A percentile compares a stretch with the other conserved stretches of the same genome.
Evolutionary conservation across 306 rosid species (phyloP).

Genomic region (Inga laurina): DNA sequence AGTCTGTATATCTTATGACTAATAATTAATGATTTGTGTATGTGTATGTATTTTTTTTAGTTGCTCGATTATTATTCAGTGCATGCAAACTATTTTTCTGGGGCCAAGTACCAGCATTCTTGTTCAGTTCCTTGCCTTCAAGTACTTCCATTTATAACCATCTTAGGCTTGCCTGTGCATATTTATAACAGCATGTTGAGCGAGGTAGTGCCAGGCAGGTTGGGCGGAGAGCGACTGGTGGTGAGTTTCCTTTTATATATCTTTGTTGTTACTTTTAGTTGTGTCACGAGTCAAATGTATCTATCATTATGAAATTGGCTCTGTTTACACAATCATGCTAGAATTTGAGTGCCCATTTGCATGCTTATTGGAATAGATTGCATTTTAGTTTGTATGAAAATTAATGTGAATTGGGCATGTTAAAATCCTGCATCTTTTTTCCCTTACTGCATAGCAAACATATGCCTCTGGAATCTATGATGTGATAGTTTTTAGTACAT

Average conservation of each 20-base stretch:
- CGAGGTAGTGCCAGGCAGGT: conserved; percentile 59
- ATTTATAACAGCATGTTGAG: conserved; percentile 69
- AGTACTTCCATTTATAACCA: conserved; percentile 55
- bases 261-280: conserved; percentile 5
- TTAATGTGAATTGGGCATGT: neutral
- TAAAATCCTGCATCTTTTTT: neutral
- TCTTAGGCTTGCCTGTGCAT: conserved; percentile 71
- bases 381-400: neutral
- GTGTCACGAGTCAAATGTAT: neutral
- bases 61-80: conserved; percentile 42
- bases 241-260: conserved; percentile 47
- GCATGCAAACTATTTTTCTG: conserved; percentile 49
- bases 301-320: conserved; percentile 5
- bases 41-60: neutral
- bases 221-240: conserved; percentile 53
- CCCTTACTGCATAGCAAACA: neutral
- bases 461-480: neutral
- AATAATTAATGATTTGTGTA: neutral
- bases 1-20: neutral
- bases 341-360: neutral
- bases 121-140: conserved; percentile 52
- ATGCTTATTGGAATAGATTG: neutral
- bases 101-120: conserved; percentile 56
- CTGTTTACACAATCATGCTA: neutral
- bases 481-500: neutral